phyloP scores from a whole-genome alignment of 768 basidiomycete species.

The Panellus pusillus region DNA sequence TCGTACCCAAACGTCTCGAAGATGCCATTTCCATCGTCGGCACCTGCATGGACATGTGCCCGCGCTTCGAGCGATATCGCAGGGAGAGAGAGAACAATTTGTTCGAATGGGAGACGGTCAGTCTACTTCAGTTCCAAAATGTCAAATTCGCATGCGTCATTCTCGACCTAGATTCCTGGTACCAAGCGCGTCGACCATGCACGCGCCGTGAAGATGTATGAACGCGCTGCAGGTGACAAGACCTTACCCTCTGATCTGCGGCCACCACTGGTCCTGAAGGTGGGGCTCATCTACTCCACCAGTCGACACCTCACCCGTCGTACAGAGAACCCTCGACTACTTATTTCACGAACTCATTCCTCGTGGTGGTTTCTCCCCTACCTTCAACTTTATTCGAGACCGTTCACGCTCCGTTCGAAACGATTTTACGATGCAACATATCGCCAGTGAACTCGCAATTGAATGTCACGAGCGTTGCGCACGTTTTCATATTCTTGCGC shows the following conservation, averaged over 20 bases:
- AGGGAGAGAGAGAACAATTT: slow-evolving; percentile 89
- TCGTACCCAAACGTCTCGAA: slow-evolving; percentile 74
- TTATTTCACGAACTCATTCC: slow-evolving; percentile 83
- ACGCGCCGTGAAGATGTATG: slow-evolving; percentile 92
- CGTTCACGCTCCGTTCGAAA: slow-evolving; percentile 87
- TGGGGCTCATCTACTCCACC: slow-evolving; percentile 26
- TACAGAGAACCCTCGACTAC: slow-evolving; percentile 85
- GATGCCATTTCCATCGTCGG: slow-evolving; percentile 93
- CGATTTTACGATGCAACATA: slow-evolving; percentile 93
- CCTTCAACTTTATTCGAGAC: slow-evolving; percentile 88
- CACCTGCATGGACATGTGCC: slow-evolving; percentile 93
- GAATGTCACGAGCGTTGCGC: slow-evolving; percentile 93
- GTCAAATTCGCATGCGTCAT: slow-evolving; percentile 32
- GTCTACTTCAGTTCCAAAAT: slow-evolving; percentile 39
- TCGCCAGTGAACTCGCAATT: slow-evolving; percentile 73
- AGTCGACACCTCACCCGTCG: slow-evolving; percentile 5
- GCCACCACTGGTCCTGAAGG: slow-evolving; percentile 81
- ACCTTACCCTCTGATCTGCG: slow-evolving; percentile 89
- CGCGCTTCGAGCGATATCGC: slow-evolving; percentile 88
- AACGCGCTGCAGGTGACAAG: slow-evolving; percentile 93
- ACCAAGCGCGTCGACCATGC: slow-evolving; percentile 85
- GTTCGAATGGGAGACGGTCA: slow-evolving; percentile 81
- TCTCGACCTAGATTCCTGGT: slow-evolving; percentile 60
- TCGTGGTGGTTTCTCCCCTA: slow-evolving; percentile 63
- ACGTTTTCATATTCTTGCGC: slow-evolving; percentile 85